These are phyloP conservation scores for Oemleria cerasiformis DNA, from an alignment of 306 rosid genomes.

Conservation along the genomic window DNA sequence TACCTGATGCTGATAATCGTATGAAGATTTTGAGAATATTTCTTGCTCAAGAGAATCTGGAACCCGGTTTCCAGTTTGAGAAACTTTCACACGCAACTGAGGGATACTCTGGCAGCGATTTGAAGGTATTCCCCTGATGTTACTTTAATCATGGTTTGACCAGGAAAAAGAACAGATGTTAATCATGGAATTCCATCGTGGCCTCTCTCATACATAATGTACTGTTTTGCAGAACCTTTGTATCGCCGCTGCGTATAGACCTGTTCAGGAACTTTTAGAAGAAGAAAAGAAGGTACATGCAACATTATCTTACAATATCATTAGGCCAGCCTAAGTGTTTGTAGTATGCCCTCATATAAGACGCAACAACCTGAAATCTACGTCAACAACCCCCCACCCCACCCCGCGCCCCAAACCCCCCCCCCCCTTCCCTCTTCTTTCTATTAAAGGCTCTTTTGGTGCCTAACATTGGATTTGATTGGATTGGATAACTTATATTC, in stretches of 20 bases:
- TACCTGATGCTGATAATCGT: conserved; percentile 88
- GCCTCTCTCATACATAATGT: conserved; percentile 10
- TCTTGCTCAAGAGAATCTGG: conserved; percentile 77
- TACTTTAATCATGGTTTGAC: neutral
- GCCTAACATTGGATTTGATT: no score
- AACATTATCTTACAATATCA: neutral
- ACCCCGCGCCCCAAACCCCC: no score
- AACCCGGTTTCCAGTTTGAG: conserved; percentile 58
- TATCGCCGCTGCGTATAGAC: conserved; percentile 91
- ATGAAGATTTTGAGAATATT: conserved; percentile 84
- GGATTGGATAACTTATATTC: no score
- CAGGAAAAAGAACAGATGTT: no score
- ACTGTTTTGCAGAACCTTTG: conserved; percentile 75
- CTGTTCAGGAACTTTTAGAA: conserved; percentile 90
- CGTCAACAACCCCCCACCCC: no score
- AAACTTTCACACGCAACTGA: conserved; percentile 80
- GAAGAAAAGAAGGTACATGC: conserved; percentile 62
- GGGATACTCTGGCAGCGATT: conserved; percentile 98
- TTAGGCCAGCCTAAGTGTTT: neutral
- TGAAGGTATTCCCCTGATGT: conserved; percentile 56
- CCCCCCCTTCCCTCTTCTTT: no score
- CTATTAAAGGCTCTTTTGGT: no score
- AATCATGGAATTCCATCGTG: neutral
- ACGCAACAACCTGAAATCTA: no score
- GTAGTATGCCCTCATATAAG: no score